Percentiles rank a stretch among this genome's conserved stretches.
Evolutionary conservation across 345 rosid genomes (phyloP).

Genomic region (Iberis pinnata): DNA sequence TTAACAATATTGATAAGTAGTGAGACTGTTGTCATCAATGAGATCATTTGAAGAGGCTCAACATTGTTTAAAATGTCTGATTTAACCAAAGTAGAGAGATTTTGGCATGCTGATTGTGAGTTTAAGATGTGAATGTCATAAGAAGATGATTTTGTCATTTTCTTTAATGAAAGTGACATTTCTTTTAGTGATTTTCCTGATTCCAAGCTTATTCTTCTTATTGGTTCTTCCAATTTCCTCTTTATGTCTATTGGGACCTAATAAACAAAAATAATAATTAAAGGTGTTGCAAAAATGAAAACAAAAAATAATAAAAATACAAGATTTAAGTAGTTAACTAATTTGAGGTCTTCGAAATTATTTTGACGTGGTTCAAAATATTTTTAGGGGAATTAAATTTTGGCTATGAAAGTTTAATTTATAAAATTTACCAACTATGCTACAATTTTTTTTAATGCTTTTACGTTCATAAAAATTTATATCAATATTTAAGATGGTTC

Average conservation of each 20-base stretch:
- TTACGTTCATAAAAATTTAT: too few relatives aligned
- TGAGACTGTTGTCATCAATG: slow-evolving; percentile 48
- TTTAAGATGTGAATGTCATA: slow-evolving; percentile 37
- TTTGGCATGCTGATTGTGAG: slow-evolving; percentile 34
- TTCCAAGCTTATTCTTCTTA: slow-evolving; percentile 48
- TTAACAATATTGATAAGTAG: slow-evolving; percentile 47
- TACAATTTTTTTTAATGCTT: too few relatives aligned
- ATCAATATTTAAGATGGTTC: too few relatives aligned
- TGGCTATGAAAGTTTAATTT: too few relatives aligned
- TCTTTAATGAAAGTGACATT: slow-evolving; percentile 39
- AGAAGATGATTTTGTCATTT: slow-evolving; percentile 37
- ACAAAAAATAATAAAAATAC: too few relatives aligned
- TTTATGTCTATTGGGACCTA: slow-evolving; percentile 42
- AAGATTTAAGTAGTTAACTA: too few relatives aligned
- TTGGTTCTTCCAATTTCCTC: slow-evolving; percentile 35
- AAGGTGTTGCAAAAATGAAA: too few relatives aligned
- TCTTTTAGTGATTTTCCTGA: slow-evolving; percentile 50
- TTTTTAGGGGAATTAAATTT: too few relatives aligned
- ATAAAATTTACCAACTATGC: too few relatives aligned
- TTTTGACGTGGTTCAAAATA: too few relatives aligned
- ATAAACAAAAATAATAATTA: not conserved
- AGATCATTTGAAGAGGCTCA: slow-evolving; percentile 37
- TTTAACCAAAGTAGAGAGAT: slow-evolving; percentile 38
- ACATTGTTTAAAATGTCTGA: slow-evolving; percentile 36
- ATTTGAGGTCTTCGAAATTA: too few relatives aligned